Evolutionary conservation across 2,329 filamentous ascomycete species (phyloP), one percentile per base, ranked within the genome.

Genomic region (Stachybotrys echinatus): DNA sequence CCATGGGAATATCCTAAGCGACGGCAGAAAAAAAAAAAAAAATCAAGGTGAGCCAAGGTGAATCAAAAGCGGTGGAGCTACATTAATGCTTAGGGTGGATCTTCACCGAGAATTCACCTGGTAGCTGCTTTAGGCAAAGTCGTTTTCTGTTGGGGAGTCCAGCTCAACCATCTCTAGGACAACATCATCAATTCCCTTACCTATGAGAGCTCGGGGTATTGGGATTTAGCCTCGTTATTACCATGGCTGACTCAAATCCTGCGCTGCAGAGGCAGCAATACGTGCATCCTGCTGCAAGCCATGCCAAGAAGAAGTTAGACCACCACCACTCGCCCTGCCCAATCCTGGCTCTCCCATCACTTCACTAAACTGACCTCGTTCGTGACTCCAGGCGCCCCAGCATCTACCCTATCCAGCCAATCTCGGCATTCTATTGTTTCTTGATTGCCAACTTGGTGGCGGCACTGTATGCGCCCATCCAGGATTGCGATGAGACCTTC

Each of bases 401-500:
- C 51, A 74, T 77, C 47, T 88, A 85, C 64, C 78, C 78, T 54
- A 75, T 94, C 53, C 77, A 87, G 58, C 81, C 89, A 49, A 87
- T 89, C 57, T 77, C 82, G 44, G 87, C 87, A 12, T 95, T 96
- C 66, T 94, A 88, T 63, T 69, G 89, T 55, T 94, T 95, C 66
- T 74, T 95, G 43, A 73, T 75, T 23, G 85, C 87, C 56, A 90
- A 90, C 63, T 57, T 87, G 18, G 61, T 92, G 20, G 88, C 92
- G 6, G 94, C 92, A 12, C 62, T 87, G 27, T 92, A 86, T 65
- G 85, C 91, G 2, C 94, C 94, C 0, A 96, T 99, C 56, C 92
- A 96, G 67, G 94, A 99, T 69, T 99, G 94, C 66, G 94, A 99
- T 61, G 94, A 99, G 74, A 92, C 92, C 12, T 99, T 95, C 79